Evolutionary conservation across 164 flowering plant genomes (phyloP).

Genomic region (Chloranthus sessilifolius): DNA sequence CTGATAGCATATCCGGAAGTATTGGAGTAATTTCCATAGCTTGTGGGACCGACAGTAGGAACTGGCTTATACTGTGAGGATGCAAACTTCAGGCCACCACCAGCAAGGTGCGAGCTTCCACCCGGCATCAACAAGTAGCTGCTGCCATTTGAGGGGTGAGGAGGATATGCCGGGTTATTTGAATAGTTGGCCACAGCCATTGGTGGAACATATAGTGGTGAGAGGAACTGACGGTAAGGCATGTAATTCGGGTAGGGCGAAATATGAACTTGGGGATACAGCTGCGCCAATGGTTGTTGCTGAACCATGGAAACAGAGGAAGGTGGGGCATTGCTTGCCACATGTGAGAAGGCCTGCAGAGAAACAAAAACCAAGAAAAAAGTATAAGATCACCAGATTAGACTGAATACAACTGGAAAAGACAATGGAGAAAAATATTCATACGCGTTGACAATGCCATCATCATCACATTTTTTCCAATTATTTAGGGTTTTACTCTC

Average conservation of each 20-base stretch:
- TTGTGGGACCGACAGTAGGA: slow-evolving; percentile 61
- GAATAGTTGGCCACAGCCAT: slow-evolving; percentile 92
- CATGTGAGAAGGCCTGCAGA: slow-evolving; percentile 55
- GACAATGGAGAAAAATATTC: too few species aligned
- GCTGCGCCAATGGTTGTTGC: slow-evolving; percentile 64
- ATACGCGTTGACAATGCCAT: too few species aligned
- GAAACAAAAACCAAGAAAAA: background rate
- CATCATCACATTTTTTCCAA: too few species aligned
- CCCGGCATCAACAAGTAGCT: slow-evolving; percentile 88
- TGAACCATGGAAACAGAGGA: slow-evolving; percentile 66
- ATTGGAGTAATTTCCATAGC: slow-evolving; percentile 69
- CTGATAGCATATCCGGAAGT: slow-evolving; percentile 74
- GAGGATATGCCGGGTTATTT: slow-evolving; percentile 60
- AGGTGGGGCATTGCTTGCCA: slow-evolving; percentile 47
- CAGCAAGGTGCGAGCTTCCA: slow-evolving; percentile 61
- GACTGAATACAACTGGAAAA: too few species aligned
- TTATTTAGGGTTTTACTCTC: background rate
- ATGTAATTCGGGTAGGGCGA: slow-evolving; percentile 73
- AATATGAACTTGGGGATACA: slow-evolving; percentile 90
- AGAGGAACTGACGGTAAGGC: slow-evolving; percentile 77
- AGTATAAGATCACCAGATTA: too few species aligned
- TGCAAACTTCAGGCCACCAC: slow-evolving; percentile 72
- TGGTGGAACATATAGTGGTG: slow-evolving; percentile 90
- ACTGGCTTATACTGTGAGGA: slow-evolving; percentile 78
- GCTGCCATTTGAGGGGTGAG: slow-evolving; percentile 77